Conservation (phyloP, 1,139 yeast genomes). For the Blastobotrys serpentis region DNA sequence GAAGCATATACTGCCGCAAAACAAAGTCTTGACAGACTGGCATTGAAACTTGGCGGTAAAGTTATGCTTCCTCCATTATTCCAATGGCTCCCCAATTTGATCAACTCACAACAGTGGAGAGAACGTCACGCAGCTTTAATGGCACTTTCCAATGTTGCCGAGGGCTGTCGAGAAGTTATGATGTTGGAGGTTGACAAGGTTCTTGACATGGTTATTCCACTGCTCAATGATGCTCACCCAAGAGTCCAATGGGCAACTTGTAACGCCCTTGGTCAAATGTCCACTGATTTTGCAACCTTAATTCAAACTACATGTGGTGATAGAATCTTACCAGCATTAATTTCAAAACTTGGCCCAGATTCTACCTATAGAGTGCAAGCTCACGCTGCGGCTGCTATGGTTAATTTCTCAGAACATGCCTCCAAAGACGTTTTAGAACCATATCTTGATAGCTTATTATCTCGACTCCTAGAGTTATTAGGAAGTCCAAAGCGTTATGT, state of each 20-base stretch:
- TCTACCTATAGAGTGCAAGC: slow-evolving; percentile 92
- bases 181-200: slow-evolving; percentile 78
- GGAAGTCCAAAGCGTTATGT: slow-evolving; percentile 89
- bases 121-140: slow-evolving; percentile 95
- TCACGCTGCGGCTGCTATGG: slow-evolving; percentile 98
- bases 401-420: slow-evolving; percentile 91
- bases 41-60: slow-evolving; percentile 80
- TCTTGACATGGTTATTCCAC: slow-evolving; percentile 79
- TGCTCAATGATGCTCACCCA: slow-evolving; percentile 78
- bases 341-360: slow-evolving; percentile 67
- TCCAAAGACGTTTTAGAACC: slow-evolving; percentile 85
- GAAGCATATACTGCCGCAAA: slow-evolving; percentile 89
- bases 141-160: slow-evolving; percentile 97
- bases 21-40: slow-evolving; percentile 86
- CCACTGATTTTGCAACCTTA: slow-evolving; percentile 92
- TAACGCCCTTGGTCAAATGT: slow-evolving; percentile 94
- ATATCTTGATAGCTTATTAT: slow-evolving; percentile 74
- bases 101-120: slow-evolving; percentile 77
- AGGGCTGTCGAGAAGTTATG: slow-evolving; percentile 91
- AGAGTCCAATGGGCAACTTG: slow-evolving; percentile 97
- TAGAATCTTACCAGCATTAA: slow-evolving; percentile 81
- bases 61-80: slow-evolving; percentile 82
- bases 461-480: slow-evolving; percentile 69
- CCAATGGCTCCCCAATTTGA: slow-evolving; percentile 81
- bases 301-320: slow-evolving; percentile 81